Evolutionary conservation across 495 filamentous ascomycete species (phyloP).

Genomic region (Tuber melanosporum): DNA sequence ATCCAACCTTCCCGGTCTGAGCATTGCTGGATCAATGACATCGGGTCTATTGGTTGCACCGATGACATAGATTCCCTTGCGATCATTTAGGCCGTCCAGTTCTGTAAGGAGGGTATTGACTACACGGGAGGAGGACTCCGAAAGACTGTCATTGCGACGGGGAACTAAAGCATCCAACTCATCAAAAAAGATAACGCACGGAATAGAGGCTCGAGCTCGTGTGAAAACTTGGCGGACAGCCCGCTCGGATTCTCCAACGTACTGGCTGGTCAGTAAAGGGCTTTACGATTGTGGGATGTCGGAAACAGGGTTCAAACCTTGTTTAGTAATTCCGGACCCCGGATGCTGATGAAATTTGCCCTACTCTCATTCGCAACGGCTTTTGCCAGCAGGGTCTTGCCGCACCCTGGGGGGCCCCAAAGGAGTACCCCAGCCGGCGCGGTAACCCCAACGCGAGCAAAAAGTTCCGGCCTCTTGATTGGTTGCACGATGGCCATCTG

Average conservation of each 20-base stretch:
- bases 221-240: constrained; percentile 89
- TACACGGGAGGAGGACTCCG: constrained; percentile 77
- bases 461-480: constrained; percentile 77
- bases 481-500: constrained; percentile 85
- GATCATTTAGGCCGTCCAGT: constrained; percentile 75
- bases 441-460: constrained; percentile 72
- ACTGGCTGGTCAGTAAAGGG: constrained; percentile 63
- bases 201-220: constrained; percentile 75
- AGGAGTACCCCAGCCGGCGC: constrained; percentile 86
- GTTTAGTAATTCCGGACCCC: constrained; percentile 58
- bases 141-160: constrained; percentile 68
- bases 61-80: constrained; percentile 86
- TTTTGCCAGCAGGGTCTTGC: constrained; percentile 93
- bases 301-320: constrained; percentile 13
- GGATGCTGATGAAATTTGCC: constrained; percentile 97
- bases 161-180: constrained; percentile 91
- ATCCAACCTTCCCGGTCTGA: constrained; percentile 83
- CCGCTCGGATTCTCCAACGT: constrained; percentile 89
- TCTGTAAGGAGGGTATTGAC: constrained; percentile 97
- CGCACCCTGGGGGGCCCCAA: constrained; percentile 95
- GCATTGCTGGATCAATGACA: constrained; percentile 93
- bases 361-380: constrained; percentile 91
- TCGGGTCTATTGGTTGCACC: constrained; percentile 93
- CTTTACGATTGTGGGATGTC: background rate
- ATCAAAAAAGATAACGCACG: constrained; percentile 97